These are phyloP conservation scores for Bacidia rubella DNA, from an alignment of 495 filamentous ascomycete species.

Conservation along the genomic window DNA sequence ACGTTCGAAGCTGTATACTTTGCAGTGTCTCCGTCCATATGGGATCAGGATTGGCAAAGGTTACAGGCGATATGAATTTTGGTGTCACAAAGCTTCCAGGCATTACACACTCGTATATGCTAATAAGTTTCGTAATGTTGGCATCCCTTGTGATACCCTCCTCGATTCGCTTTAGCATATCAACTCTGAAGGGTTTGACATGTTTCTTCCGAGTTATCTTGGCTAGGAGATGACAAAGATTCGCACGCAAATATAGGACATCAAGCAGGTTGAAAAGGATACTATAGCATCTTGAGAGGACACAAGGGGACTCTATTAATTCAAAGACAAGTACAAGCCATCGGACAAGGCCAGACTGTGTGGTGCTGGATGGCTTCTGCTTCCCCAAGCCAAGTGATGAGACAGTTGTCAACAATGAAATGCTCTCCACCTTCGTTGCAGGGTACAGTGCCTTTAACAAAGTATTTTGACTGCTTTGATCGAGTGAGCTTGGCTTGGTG, in stretches of 20 bases:
- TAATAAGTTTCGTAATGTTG: slow-evolving; percentile 60
- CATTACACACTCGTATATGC: slow-evolving; percentile 79
- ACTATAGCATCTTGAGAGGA: slow-evolving; percentile 58
- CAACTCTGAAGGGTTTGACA: slow-evolving; percentile 74
- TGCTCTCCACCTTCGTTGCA: slow-evolving; percentile 42
- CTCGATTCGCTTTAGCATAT: slow-evolving; percentile 53
- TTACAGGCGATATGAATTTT: not conserved
- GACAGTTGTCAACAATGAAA: slow-evolving; percentile 52
- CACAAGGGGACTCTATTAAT: slow-evolving; percentile 47
- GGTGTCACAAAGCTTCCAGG: slow-evolving; percentile 38
- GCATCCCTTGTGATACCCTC: slow-evolving; percentile 56
- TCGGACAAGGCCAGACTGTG: slow-evolving; percentile 55
- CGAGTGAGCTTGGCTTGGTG: slow-evolving; percentile 51
- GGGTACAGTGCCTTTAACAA: slow-evolving; percentile 70
- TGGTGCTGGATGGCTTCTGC: slow-evolving; percentile 57
- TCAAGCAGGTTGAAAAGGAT: slow-evolving; percentile 76
- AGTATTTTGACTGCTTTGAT: slow-evolving; percentile 54
- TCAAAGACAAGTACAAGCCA: slow-evolving; percentile 76
- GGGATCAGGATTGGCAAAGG: slow-evolving; percentile 49
- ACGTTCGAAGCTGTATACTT: slow-evolving; percentile 38
- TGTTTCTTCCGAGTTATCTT: slow-evolving; percentile 75
- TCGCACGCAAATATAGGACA: slow-evolving; percentile 45
- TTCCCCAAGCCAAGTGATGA: slow-evolving; percentile 66
- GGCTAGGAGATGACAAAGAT: slow-evolving; percentile 70
- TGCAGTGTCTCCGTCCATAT: slow-evolving; percentile 63